A percentile compares a stretch with the other conserved stretches of the same genome.
Conservation (phyloP, 352 stramenopile species). For the Phytophthora syringae region DNA sequence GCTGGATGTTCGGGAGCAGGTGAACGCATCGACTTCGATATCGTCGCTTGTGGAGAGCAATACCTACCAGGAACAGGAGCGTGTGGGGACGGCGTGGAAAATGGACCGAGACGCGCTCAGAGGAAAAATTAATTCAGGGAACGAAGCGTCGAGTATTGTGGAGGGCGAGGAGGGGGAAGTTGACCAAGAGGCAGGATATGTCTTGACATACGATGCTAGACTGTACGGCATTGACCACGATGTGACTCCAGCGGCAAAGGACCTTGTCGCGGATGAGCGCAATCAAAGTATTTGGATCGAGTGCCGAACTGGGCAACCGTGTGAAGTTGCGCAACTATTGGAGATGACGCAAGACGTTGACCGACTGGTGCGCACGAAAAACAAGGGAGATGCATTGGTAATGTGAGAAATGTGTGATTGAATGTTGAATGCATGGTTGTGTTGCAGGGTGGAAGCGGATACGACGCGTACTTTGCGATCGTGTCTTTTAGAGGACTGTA, state of each 20-base stretch:
- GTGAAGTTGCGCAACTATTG: constrained; percentile 59
- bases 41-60: constrained; percentile 15
- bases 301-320: constrained; percentile 50
- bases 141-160: constrained; percentile 8
- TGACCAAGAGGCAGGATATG: constrained; percentile 57
- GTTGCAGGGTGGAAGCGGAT: constrained; percentile 65
- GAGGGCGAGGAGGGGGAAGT: constrained; percentile 25
- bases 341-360: constrained; percentile 80
- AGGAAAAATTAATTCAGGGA: constrained; percentile 5
- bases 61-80: constrained; percentile 38
- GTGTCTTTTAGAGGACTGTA: constrained; percentile 77
- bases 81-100: constrained; percentile 31
- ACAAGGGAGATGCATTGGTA: not conserved
- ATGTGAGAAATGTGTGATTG: not conserved
- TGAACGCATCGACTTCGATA: constrained; percentile 45
- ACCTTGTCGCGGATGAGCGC: constrained; percentile 57
- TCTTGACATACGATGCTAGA: constrained; percentile 68
- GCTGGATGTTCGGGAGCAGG: constrained; percentile 51
- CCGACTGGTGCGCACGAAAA: constrained; percentile 38
- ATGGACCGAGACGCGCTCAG: constrained; percentile 26
- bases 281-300: constrained; percentile 86
- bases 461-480: constrained; percentile 64
- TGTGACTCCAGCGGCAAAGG: constrained; percentile 41
- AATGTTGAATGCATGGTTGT: not conserved
- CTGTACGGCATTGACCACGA: constrained; percentile 72